Evolutionary conservation across 2,329 filamentous ascomycete genomes (phyloP).

Genomic region (Nemania sp.): DNA sequence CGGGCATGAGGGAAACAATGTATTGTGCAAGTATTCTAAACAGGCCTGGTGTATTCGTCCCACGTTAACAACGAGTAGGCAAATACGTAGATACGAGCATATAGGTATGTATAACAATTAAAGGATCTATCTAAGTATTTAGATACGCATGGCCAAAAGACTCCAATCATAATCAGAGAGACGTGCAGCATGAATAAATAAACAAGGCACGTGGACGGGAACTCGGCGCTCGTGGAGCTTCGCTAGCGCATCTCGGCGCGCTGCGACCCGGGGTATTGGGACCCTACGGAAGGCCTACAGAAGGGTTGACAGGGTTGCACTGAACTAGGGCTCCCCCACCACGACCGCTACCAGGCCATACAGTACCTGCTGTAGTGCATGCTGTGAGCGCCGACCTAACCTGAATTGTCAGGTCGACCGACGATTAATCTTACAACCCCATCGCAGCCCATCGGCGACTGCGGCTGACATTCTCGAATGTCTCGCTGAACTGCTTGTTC

Average conservation of each 20-base stretch:
- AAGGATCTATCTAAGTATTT: no score
- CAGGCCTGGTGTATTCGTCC: no score
- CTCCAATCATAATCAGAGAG: no score
- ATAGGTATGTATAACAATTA: no score
- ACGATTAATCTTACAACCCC: conserved; percentile 22
- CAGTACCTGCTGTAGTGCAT: neutral
- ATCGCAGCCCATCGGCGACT: neutral
- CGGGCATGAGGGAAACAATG: no score
- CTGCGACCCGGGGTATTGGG: conserved; percentile 24
- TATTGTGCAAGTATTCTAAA: no score
- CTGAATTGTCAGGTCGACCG: conserved; percentile 38
- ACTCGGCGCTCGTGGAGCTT: no score
- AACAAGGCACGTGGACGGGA: no score
- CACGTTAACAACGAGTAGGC: no score
- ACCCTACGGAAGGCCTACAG: neutral
- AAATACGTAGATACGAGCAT: no score
- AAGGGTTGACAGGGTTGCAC: neutral
- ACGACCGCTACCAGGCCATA: neutral
- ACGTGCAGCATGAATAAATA: no score
- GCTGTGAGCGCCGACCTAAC: conserved; percentile 18
- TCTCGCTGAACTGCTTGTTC: conserved; percentile 30
- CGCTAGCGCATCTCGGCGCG: conserved; percentile 6
- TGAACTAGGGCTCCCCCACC: neutral
- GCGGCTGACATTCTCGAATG: neutral
- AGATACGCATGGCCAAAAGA: no score